Conservation (phyloP, 1,284 basidiomycete genomes). For the Cutaneotrichosporon curvatum region DNA sequence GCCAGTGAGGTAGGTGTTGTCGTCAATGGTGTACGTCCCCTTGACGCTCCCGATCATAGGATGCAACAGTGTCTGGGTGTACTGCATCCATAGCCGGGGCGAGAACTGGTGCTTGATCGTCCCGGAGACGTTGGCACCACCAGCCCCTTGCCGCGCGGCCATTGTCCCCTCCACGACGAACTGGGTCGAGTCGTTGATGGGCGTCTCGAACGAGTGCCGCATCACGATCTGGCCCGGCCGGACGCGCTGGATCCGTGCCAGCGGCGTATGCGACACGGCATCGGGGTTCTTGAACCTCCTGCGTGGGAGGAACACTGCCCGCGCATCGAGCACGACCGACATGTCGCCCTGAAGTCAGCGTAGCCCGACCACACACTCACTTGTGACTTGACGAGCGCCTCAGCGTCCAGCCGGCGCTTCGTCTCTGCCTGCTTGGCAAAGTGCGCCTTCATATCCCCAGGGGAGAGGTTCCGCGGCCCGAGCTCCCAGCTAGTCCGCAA, state of each 20-base stretch:
- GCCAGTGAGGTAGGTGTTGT: constrained; percentile 46
- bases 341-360: constrained; percentile 27
- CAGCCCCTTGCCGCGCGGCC: constrained; percentile 41
- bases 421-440: constrained; percentile 46
- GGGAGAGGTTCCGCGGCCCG: constrained; percentile 45
- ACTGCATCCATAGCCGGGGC: constrained; percentile 45
- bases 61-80: constrained; percentile 43
- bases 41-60: constrained; percentile 48
- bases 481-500: constrained; percentile 50
- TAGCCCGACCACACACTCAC: constrained; percentile 11
- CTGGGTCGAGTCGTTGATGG: constrained; percentile 34
- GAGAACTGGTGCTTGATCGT: constrained; percentile 50
- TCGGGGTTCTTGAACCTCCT: constrained; percentile 32
- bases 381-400: constrained; percentile 50
- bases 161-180: constrained; percentile 44
- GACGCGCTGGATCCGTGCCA: constrained; percentile 30
- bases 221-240: constrained; percentile 36
- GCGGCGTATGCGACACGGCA: constrained; percentile 24
- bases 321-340: constrained; percentile 36
- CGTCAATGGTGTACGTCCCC: constrained; percentile 47
- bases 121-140: constrained; percentile 50
- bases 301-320: constrained; percentile 38
- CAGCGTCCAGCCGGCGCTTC: constrained; percentile 47
- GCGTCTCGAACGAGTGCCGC: constrained; percentile 46
- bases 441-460: constrained; percentile 44